Evolutionary conservation across 768 basidiomycete genomes (phyloP).

Genomic region (Boletus subparvulus): DNA sequence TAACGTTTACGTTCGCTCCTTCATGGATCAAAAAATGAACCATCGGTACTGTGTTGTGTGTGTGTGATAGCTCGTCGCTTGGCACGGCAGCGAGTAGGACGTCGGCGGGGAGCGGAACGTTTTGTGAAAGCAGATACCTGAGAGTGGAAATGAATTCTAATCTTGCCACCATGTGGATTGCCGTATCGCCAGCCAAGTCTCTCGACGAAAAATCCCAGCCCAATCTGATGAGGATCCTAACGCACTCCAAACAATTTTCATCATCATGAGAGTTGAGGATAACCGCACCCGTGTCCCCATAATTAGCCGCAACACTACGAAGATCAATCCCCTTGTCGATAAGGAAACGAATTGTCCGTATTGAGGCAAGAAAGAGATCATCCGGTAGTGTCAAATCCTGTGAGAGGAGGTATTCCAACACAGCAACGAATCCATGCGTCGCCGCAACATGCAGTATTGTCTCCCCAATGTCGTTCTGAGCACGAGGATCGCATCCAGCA

Average conservation of each 20-base stretch:
- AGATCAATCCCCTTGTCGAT: background rate
- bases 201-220: conserved; percentile 2
- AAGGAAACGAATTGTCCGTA: background rate
- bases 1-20: background rate
- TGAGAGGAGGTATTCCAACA: background rate
- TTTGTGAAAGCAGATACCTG: background rate
- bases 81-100: background rate
- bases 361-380: background rate
- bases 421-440: background rate
- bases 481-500: background rate
- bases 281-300: background rate
- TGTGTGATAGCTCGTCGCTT: background rate
- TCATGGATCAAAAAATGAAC: background rate
- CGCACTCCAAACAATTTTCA: background rate
- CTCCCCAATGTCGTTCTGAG: background rate
- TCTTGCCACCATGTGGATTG: background rate
- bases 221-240: background rate
- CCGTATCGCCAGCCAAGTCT: background rate
- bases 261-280: background rate
- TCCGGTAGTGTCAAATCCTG: background rate
- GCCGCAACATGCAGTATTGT: background rate
- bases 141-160: background rate
- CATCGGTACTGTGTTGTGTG: background rate
- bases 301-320: background rate
- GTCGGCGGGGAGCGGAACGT: background rate